Percentiles rank a stretch among this genome's conserved stretches.
phyloP scores from a whole-genome alignment of 1,284 basidiomycete genomes.

The Ganoderma boninense region DNA sequence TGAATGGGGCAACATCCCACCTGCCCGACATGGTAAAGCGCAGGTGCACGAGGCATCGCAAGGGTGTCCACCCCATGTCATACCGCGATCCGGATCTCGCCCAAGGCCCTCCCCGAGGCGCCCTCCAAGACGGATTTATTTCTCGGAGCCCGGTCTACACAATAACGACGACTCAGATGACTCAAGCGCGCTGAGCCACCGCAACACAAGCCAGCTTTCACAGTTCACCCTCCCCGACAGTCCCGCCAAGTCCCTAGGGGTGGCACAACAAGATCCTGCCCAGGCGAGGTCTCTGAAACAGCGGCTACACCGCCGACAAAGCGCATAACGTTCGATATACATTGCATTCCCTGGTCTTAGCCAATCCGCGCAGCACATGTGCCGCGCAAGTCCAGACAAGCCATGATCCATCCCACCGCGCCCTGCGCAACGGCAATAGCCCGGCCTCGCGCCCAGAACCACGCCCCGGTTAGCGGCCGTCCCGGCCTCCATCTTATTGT shows the following conservation, averaged over 20 bases:
- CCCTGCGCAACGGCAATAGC: slow-evolving; percentile 8
- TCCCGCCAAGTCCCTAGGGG: not conserved
- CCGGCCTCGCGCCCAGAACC: slow-evolving; percentile 19
- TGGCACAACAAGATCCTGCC: not conserved
- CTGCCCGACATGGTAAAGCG: not conserved
- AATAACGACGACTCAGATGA: slow-evolving; percentile 15
- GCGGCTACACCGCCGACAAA: not conserved
- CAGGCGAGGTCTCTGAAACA: not conserved
- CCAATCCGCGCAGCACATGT: not conserved
- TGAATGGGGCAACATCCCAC: not conserved
- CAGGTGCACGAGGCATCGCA: not conserved
- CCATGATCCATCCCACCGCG: not conserved
- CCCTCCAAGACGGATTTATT: not conserved
- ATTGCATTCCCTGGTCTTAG: not conserved
- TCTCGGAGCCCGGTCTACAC: slow-evolving; percentile 1
- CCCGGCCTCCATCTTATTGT: slow-evolving; percentile 20
- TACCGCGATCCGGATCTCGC: slow-evolving; percentile 4
- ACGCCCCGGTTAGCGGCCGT: not conserved
- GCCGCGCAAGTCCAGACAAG: not conserved
- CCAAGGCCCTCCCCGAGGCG: not conserved
- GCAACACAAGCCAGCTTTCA: not conserved
- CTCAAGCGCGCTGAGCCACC: not conserved
- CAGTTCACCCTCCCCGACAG: not conserved
- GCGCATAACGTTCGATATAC: not conserved
- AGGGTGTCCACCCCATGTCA: not conserved